These are phyloP conservation scores for Dalechampia spathulata DNA, from an alignment of 441 rosid genomes.

Conservation along the genomic window DNA sequence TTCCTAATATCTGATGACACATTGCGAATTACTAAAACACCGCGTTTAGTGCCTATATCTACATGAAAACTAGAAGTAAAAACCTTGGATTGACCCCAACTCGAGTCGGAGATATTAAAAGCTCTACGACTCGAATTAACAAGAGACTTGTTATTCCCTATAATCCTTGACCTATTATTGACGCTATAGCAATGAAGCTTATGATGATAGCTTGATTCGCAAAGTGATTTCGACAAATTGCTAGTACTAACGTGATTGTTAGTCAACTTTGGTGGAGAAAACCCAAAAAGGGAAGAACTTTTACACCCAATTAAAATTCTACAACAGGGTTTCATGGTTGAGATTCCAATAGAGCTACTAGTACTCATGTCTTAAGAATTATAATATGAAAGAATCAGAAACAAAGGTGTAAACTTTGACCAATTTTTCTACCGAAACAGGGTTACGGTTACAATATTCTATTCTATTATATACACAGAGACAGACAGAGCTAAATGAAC, in stretches of 20 bases:
- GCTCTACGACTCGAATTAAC: slow-evolving; percentile 36
- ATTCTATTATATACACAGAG: background rate
- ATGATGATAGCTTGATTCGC: slow-evolving; percentile 23
- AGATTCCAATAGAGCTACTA: slow-evolving; percentile 49
- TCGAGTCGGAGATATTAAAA: slow-evolving; percentile 52
- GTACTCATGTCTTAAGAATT: slow-evolving; percentile 35
- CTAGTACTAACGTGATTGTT: slow-evolving; percentile 13
- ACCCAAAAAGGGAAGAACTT: slow-evolving; percentile 50
- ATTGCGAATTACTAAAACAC: slow-evolving; percentile 62
- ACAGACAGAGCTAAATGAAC: background rate
- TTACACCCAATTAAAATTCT: slow-evolving; percentile 47
- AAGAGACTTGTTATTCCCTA: slow-evolving; percentile 22
- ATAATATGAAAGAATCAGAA: background rate
- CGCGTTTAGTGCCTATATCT: slow-evolving; percentile 39
- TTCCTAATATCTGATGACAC: slow-evolving; percentile 78
- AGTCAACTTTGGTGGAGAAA: slow-evolving; percentile 28
- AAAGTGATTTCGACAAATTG: slow-evolving; percentile 53
- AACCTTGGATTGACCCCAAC: slow-evolving; percentile 38
- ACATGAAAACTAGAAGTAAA: slow-evolving; percentile 20
- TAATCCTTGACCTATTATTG: slow-evolving; percentile 21
- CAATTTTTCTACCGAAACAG: background rate
- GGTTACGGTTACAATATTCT: background rate
- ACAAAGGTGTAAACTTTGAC: background rate
- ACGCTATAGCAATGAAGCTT: slow-evolving; percentile 24
- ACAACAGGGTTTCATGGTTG: slow-evolving; percentile 75